phyloP scores from a whole-genome alignment of 768 basidiomycete species.

The Suillus subaureus region DNA sequence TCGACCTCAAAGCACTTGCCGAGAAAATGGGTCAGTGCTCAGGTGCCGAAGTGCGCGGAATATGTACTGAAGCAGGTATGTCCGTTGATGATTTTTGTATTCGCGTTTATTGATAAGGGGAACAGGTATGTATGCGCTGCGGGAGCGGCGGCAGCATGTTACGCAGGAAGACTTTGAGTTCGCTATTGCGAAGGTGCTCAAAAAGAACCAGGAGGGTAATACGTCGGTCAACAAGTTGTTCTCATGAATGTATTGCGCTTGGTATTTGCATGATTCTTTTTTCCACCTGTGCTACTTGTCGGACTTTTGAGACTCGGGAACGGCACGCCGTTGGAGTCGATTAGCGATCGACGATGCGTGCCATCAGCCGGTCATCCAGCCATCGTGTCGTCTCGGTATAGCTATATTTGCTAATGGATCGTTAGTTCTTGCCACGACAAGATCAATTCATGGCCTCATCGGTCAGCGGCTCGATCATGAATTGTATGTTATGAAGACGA shows the following conservation, averaged over 20 bases:
- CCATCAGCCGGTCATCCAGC: background rate
- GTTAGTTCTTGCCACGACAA: background rate
- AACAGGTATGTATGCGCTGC: conserved; percentile 92
- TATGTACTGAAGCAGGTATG: conserved; percentile 94
- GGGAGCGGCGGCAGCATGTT: conserved; percentile 94
- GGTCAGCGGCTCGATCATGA: background rate
- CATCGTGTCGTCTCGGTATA: background rate
- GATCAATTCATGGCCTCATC: background rate
- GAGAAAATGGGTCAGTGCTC: conserved; percentile 99
- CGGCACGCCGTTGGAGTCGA: background rate
- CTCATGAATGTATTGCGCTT: conserved; percentile 49
- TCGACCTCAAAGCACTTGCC: conserved; percentile 92
- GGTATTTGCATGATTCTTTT: conserved; percentile 1
- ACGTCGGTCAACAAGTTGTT: conserved; percentile 95
- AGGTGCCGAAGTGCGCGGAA: conserved; percentile 96
- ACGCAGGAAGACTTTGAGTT: conserved; percentile 99
- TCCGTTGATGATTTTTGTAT: conserved; percentile 9
- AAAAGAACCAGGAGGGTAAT: conserved; percentile 96
- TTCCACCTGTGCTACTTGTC: background rate
- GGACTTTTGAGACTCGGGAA: background rate
- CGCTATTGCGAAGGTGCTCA: conserved; percentile 94
- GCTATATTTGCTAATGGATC: background rate
- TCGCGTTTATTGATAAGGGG: conserved; percentile 3
- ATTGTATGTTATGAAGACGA: background rate
- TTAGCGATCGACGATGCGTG: background rate